These are phyloP conservation scores for Russula ochroleuca DNA, from an alignment of 768 basidiomycete species.

Conservation along the genomic window DNA sequence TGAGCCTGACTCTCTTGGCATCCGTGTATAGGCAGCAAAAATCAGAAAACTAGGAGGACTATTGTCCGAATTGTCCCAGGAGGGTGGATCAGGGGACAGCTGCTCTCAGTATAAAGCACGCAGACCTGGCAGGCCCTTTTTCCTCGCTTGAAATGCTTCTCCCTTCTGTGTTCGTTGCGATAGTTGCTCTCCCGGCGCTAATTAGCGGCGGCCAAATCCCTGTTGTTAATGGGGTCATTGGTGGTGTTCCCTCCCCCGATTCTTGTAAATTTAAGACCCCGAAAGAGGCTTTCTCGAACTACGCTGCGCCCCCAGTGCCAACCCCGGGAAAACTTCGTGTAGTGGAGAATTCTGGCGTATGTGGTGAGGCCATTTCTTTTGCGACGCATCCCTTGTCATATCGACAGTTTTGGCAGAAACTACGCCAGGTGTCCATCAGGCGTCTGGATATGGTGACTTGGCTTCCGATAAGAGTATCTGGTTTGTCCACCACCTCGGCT, in stretches of 20 bases:
- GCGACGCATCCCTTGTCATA: neutral
- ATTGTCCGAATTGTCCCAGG: neutral
- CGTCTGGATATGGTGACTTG: constrained; percentile 61
- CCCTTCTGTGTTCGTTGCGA: constrained; percentile 16
- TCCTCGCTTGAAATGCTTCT: constrained; percentile 27
- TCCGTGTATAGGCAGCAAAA: no score
- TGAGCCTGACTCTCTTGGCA: no score
- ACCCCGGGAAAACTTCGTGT: constrained; percentile 50
- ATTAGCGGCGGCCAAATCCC: constrained; percentile 43
- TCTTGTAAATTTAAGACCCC: neutral
- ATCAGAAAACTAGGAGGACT: neutral
- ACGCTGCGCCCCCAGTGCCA: constrained; percentile 11
- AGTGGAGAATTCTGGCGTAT: constrained; percentile 57
- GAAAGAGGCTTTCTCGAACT: neutral
- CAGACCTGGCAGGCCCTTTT: neutral
- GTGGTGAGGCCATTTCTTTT: constrained; percentile 38
- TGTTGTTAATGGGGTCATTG: constrained; percentile 47
- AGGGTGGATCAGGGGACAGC: neutral
- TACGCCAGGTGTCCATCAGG: constrained; percentile 56
- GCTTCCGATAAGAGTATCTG: constrained; percentile 55
- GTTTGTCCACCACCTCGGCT: constrained; percentile 32
- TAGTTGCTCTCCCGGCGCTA: constrained; percentile 27
- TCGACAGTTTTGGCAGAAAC: constrained; percentile 39
- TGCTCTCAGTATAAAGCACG: neutral
- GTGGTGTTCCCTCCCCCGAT: constrained; percentile 36